Percentiles rank a stretch among this genome's conserved stretches.
Conservation (phyloP, 2,329 filamentous ascomycete species). For the Microdochium paspali region DNA sequence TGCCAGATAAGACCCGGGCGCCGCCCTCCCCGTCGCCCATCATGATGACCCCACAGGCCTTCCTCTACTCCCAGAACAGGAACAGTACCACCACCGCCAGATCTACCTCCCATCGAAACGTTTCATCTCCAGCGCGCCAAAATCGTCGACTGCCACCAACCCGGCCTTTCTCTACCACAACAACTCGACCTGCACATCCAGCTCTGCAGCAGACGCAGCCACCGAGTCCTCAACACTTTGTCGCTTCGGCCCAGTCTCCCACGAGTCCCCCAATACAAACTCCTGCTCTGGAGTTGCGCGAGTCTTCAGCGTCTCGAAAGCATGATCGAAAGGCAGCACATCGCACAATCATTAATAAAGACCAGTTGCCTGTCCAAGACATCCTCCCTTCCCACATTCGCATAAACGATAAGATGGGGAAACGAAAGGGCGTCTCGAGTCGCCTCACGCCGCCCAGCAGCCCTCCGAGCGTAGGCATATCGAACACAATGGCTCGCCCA, state of each 20-base stretch:
- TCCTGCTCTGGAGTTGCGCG: not conserved
- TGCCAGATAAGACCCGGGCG: not conserved
- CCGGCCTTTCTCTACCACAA: too few relatives aligned
- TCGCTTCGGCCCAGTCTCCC: not conserved
- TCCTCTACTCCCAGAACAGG: not conserved
- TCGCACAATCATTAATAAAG: not conserved
- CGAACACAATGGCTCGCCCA: slow-evolving; percentile 20
- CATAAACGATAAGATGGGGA: not conserved
- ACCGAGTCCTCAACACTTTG: too few relatives aligned
- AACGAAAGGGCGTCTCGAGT: not conserved
- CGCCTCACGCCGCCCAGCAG: slow-evolving; percentile 5
- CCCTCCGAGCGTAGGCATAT: slow-evolving; percentile 18
- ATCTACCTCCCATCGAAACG: not conserved
- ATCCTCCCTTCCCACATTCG: not conserved
- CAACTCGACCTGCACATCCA: too few relatives aligned
- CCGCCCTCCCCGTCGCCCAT: not conserved
- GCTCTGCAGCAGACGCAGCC: too few relatives aligned
- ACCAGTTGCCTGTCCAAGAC: too few relatives aligned
- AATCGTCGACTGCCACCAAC: too few relatives aligned
- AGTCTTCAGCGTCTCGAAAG: not conserved
- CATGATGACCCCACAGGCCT: not conserved
- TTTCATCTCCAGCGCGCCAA: not conserved
- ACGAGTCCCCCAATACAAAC: not conserved
- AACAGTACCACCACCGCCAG: not conserved
- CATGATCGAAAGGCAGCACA: not conserved